Base-by-base conservation (phyloP, 345 rosid species). In the Salix purpurea region DNA sequence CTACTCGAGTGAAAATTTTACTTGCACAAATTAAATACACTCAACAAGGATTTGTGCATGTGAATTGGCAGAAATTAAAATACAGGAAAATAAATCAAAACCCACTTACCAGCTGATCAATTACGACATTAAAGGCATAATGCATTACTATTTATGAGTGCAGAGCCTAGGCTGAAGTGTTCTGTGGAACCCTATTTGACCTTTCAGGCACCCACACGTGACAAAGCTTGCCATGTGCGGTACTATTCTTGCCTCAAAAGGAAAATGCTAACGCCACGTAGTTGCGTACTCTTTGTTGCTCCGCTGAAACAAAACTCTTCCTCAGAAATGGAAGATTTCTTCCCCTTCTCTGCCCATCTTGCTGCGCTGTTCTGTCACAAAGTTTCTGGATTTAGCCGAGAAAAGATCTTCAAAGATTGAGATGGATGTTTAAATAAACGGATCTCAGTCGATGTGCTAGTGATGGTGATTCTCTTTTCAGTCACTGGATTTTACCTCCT, bases 1-100 rank as follows among this genome's bases (percentile, higher is more conserved):
- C 72, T 62, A 46, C 15, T 66, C 28, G 69, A 68, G 44, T 64
- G 65, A 56, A 52, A 56, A 62, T 4, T 13, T 66, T 36, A 2
- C 4, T 4, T 24, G 1, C 18, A 69, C 30, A 15, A 28, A 40
- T 23, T n/a, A 40, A 44, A 26, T 48, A 36, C 1, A 26, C 32
- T 23, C 52, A 69, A 76, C 26, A 18, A 48, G 26, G 76, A 67
- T 66, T 67, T 69, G 58, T 65, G 82, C 82, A 73, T 78, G 80
- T 81, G 82, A 73, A 30, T n/a, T 74, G 74, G 12, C 77, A 46
- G 40, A 2, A 32, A n/a, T 65, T 39, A 36, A 61, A 60, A 60
- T 6, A 7, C 67, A 37, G 36, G 6, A 4, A 54, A 4, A 6
- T 7, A 32, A n/a, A 44, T 69, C 36, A 58, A n/a, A 48, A 26